A percentile compares a stretch with the other conserved stretches of the same genome.
These are phyloP conservation scores for cucumber (Cucumis sativus) DNA, from an alignment of 306 rosid genomes.

Conservation along the genomic window Cucumber_9930_V3 NC_026660.2:19994501-19995000, in stretches of 20 bases:
- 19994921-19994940: background rate
- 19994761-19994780: background rate
- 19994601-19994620: background rate
- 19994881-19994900: no score
- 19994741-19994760: background rate
- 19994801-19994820: background rate
- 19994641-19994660: background rate
- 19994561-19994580: background rate
- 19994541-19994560: background rate
- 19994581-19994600: background rate
- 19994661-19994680: background rate
- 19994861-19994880: no score
- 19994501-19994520: no score
- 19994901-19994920: no score
- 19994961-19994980: background rate
- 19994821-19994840: background rate
- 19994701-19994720: background rate
- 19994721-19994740: background rate
- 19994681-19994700: background rate
- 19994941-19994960: constrained; percentile 3
- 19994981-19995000: background rate
- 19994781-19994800: background rate
- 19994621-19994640: background rate
- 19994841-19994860: background rate
- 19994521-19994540: background rate